Evolutionary conservation across 441 rosid genomes (phyloP), one percentile per base, ranked within the genome.

Genomic region (Geranium incanum): DNA sequence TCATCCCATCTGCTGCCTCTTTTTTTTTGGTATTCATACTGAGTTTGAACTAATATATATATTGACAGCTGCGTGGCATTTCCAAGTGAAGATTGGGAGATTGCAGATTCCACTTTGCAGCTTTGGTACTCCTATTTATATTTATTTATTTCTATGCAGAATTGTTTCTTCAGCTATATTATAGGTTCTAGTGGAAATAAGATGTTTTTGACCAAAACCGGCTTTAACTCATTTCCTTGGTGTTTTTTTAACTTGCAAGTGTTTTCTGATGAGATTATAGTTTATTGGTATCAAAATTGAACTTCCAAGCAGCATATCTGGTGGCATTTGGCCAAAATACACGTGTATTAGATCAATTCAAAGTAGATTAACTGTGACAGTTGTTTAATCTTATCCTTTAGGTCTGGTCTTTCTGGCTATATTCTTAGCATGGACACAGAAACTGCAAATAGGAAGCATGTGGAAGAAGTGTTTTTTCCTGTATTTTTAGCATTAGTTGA

Each of bases 41-140:
- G 66, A 21, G 37, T 63, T 70, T 81, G 45, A 79, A 70, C 43
- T 63, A 55, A 79, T 68, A 74, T 21, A 70, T 64, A 59, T 78
- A 28, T 60, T 79, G 73, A 73, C 87, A 94, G 98, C 69, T 94
- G 98, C 78, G 89, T 91, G 77, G 82, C 93, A 76, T 94, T 86
- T 87, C 95, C 98, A 78, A 85, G 89, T 82, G 98, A 91, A 74
- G 94, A 90, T 74, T 94, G 98, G 96, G 95, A 90, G 82, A 94
- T 90, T 82, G 95, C 98, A 13, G 98, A 91, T 84, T 94, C 98
- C 71, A 94, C 98, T 76, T 85, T 94, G 85, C 98, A 90, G 75
- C 92, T 94, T 80, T 94, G 98, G 98, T 94, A 91, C 13, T 36
- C 62, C 18, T 33, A 64, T 23, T 75, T 23, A 67, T 36, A 15